Conservation (phyloP, 2,329 filamentous ascomycete genomes). For the Alternaria brassicae region DNA sequence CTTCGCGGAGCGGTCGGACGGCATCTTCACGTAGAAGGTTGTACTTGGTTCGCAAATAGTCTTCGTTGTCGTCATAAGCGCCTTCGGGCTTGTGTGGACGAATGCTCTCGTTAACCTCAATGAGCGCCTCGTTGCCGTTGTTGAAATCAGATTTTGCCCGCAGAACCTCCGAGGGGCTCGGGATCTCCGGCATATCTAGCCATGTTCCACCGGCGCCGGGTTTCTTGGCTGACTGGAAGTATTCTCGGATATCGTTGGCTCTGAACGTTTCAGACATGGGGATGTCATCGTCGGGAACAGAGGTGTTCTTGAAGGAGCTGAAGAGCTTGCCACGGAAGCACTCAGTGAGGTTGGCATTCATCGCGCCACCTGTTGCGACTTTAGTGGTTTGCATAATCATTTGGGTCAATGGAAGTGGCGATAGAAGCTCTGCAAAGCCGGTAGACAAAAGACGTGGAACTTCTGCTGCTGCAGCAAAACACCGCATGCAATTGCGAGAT, state of each 20-base stretch:
- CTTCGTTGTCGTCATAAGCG: constrained; percentile 66
- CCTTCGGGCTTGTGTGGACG: constrained; percentile 49
- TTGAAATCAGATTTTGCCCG: constrained; percentile 1
- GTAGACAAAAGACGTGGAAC: not conserved
- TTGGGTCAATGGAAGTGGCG: not conserved
- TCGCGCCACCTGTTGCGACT: constrained; percentile 19
- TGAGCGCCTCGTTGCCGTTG: constrained; percentile 18
- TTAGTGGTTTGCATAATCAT: constrained; percentile 11
- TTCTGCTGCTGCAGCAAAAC: not conserved
- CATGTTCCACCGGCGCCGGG: constrained; percentile 34
- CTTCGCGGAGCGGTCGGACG: constrained; percentile 71
- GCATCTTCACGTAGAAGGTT: constrained; percentile 77
- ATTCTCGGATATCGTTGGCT: constrained; percentile 38
- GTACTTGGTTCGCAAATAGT: constrained; percentile 78
- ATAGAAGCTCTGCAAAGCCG: not conserved
- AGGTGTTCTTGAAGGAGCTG: not conserved
- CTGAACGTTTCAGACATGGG: constrained; percentile 18
- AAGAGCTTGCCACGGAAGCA: constrained; percentile 12
- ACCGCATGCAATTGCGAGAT: not conserved
- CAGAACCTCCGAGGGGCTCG: constrained; percentile 61
- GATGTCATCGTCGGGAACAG: constrained; percentile 20
- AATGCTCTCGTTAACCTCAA: constrained; percentile 29
- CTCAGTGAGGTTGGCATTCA: constrained; percentile 28
- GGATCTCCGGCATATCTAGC: constrained; percentile 60
- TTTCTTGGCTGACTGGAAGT: constrained; percentile 28